A percentile compares a stretch with the other conserved stretches of the same genome.
Conservation (phyloP, 1,284 basidiomycete species). For the Gymnopus androsaceus region DNA sequence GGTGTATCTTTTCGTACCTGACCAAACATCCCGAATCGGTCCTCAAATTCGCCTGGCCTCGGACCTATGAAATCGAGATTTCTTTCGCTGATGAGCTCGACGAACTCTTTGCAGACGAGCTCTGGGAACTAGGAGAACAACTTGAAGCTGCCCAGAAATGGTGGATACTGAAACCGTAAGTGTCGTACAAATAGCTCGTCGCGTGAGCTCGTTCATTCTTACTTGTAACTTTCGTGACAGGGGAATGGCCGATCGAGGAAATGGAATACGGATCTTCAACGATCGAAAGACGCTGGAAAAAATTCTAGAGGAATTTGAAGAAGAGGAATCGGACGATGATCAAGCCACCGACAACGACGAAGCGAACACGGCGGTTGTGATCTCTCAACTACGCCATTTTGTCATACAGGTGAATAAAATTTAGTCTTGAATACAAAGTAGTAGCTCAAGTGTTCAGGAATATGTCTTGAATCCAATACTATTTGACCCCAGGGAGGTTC, state of each 20-base stretch:
- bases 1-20: conserved; percentile 73
- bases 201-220: conserved; percentile 13
- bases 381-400: conserved; percentile 92
- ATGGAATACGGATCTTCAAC: conserved; percentile 92
- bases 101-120: conserved; percentile 90
- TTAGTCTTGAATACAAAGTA: conserved; percentile 10
- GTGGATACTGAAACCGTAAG: conserved; percentile 91
- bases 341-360: conserved; percentile 27
- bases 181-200: not conserved
- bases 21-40: conserved; percentile 68
- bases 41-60: conserved; percentile 63
- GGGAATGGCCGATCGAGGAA: conserved; percentile 95
- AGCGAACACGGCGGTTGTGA: conserved; percentile 62
- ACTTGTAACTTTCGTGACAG: conserved; percentile 25
- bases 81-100: conserved; percentile 95
- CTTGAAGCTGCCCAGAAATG: conserved; percentile 63
- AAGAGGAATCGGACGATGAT: conserved; percentile 33
- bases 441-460: conserved; percentile 54
- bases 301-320: conserved; percentile 89
- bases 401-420: conserved; percentile 80
- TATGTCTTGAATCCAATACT: conserved; percentile 81
- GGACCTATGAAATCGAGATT: conserved; percentile 88
- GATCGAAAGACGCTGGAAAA: conserved; percentile 70
- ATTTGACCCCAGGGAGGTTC: conserved; percentile 63
- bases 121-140: conserved; percentile 81